Conservation (phyloP, 2,329 filamentous ascomycete genomes). For the Ophiocordyceps camponoti-saundersi region DNA sequence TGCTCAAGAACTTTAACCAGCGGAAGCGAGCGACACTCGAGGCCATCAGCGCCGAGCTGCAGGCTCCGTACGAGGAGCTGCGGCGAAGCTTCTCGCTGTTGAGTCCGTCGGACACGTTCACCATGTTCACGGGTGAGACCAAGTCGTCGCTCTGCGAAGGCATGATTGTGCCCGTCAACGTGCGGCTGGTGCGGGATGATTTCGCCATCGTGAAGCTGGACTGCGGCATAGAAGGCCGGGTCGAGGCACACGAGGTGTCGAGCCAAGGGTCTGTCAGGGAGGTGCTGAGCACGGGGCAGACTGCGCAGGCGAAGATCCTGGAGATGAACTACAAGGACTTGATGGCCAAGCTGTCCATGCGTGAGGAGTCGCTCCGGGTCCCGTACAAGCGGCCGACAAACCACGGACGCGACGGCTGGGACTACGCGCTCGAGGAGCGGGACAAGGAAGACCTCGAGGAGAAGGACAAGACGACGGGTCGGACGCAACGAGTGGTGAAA, state of each 20-base stretch:
- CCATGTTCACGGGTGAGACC: conserved; percentile 92
- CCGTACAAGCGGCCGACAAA: conserved; percentile 56
- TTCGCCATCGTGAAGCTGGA: conserved; percentile 89
- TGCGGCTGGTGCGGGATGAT: conserved; percentile 77
- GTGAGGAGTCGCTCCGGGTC: conserved; percentile 62
- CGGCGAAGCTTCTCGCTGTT: conserved; percentile 62
- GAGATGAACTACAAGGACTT: conserved; percentile 81
- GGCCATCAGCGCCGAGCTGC: conserved; percentile 85
- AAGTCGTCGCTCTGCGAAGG: conserved; percentile 65
- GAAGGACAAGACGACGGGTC: conserved; percentile 71
- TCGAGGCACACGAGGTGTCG: conserved; percentile 69
- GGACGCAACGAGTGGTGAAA: conserved; percentile 89
- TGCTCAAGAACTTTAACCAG: conserved; percentile 84
- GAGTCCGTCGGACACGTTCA: conserved; percentile 67
- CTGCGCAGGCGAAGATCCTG: conserved; percentile 71
- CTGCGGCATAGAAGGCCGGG: conserved; percentile 80
- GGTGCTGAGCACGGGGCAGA: conserved; percentile 65
- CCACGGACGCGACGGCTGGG: conserved; percentile 69
- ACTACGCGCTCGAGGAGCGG: conserved; percentile 60
- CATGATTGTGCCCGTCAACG: conserved; percentile 83
- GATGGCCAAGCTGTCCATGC: conserved; percentile 64
- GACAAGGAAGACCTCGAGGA: conserved; percentile 74
- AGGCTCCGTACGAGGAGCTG: conserved; percentile 86
- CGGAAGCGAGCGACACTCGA: conserved; percentile 91
- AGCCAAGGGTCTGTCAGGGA: conserved; percentile 54